Conservation (phyloP, 2,329 filamentous ascomycete genomes). For the Ophiocordyceps sinensis region DNA sequence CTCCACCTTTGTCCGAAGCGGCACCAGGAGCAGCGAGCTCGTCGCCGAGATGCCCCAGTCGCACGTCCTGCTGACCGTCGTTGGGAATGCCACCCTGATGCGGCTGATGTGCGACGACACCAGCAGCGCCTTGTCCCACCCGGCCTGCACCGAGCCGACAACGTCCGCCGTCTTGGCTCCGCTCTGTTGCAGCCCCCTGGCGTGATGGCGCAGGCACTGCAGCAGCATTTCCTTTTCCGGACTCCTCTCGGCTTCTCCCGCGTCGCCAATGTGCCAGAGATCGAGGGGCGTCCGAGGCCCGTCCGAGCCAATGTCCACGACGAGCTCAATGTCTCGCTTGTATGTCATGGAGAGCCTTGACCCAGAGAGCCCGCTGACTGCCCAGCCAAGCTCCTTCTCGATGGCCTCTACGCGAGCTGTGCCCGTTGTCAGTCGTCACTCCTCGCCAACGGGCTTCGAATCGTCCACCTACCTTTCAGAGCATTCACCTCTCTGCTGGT, state of each 20-base stretch:
- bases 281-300: conserved; percentile 44
- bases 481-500: conserved; percentile 64
- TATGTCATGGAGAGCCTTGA: conserved; percentile 61
- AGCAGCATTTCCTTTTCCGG: conserved; percentile 63
- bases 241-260: conserved; percentile 38
- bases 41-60: conserved; percentile 52
- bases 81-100: conserved; percentile 50
- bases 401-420: conserved; percentile 50
- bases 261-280: conserved; percentile 53
- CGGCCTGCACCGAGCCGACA: conserved; percentile 41
- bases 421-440: conserved; percentile 19
- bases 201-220: conserved; percentile 53
- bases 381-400: conserved; percentile 57
- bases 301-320: conserved; percentile 47
- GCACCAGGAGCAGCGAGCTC: conserved; percentile 45
- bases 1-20: conserved; percentile 55
- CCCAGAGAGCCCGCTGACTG: conserved; percentile 48
- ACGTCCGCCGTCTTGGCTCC: conserved; percentile 42
- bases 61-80: conserved; percentile 44
- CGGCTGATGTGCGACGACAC: conserved; percentile 46
- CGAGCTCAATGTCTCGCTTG: conserved; percentile 55
- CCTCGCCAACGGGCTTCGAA: neutral
- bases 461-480: conserved; percentile 49
- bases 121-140: conserved; percentile 50
- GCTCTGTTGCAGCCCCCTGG: conserved; percentile 46